Base-by-base conservation (phyloP, 257 asterid genomes). In the Ophiorrhiza pumila region DNA sequence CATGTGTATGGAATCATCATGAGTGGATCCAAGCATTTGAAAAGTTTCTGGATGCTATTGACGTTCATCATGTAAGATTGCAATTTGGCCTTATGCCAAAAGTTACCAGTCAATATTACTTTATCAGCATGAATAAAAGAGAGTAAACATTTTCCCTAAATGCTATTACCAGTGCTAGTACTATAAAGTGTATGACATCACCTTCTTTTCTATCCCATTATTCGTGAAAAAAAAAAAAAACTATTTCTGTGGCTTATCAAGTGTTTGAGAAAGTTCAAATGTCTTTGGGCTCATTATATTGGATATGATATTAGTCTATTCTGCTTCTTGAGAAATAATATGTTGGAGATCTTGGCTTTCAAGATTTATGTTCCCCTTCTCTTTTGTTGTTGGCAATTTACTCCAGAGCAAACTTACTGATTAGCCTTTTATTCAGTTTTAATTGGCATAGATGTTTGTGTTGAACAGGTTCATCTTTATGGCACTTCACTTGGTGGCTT, bases 401-500 rank as follows among this genome's bases (percentile, higher is more conserved):
- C n/a, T 43, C 35, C 55, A 1, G 23, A 59, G 27, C n/a, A 29
- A 52, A 43, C 25, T 43, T 67, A 27, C 20, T 67, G 55, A 20
- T 52, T 14, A 46, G 20, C 7, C 7, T 12, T 1, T 20, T 62
- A 0, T 8, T 65, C 66, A 53, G 47, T 60, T 39, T 45, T 31
- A 47, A 23, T 25, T 29, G 14, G 75, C 56, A 29, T 56, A 65
- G 58, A 31, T 41, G 49, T 57, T 73, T 68, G 65, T 60, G 53
- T 41, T 65, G 55, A 69, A 71, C 89, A 95, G 98, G 80, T 95
- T 60, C 99, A 95, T 89, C 89, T 92, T 12, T 95, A 92, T 56
- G 99, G 99, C 34, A 90, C 97, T 75, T 87, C 99, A 45, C 96
- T 95, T 77, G 99, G 98, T 71, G 99, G 98, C 72, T 95, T 95